Conservation (phyloP, 1,284 basidiomycete species). For the Athelia sp. region DNA sequence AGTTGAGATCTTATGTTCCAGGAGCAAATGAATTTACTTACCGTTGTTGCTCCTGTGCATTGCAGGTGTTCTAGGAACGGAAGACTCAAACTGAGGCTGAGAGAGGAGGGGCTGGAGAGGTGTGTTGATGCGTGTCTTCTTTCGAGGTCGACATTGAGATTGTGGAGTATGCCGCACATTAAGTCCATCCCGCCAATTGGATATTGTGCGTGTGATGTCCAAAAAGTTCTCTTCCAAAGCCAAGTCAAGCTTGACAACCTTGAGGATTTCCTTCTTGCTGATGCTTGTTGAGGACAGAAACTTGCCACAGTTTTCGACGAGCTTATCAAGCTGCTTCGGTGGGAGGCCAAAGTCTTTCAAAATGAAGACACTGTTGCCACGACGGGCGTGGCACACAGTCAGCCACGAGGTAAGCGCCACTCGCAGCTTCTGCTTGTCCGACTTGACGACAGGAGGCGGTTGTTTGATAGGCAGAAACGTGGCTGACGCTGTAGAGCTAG, state of each 20-base stretch:
- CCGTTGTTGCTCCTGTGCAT: too few relatives aligned
- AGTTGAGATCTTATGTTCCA: too few relatives aligned
- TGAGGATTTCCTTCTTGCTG: constrained; percentile 4
- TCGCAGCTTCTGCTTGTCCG: not conserved
- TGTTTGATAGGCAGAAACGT: not conserved
- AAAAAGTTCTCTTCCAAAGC: not conserved
- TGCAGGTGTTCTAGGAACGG: too few relatives aligned
- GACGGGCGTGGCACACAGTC: not conserved
- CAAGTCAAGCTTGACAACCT: constrained; percentile 6
- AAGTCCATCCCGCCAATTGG: constrained; percentile 5
- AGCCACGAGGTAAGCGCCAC: not conserved
- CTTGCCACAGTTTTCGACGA: constrained; percentile 1
- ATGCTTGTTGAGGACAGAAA: constrained; percentile 4
- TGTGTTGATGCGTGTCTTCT: not conserved
- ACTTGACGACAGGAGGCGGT: not conserved
- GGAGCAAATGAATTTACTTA: too few relatives aligned
- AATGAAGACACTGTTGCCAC: not conserved
- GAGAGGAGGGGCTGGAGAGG: not conserved
- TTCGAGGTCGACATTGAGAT: constrained; percentile 7
- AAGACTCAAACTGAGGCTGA: not conserved
- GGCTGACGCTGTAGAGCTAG: not conserved
- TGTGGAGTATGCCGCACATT: constrained; percentile 3
- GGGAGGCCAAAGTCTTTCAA: constrained; percentile 5
- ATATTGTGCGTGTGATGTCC: constrained; percentile 4
- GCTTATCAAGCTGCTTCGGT: constrained; percentile 9